Conservation (phyloP, 2,329 filamentous ascomycete genomes). For the Fusarium sp. region DNA sequence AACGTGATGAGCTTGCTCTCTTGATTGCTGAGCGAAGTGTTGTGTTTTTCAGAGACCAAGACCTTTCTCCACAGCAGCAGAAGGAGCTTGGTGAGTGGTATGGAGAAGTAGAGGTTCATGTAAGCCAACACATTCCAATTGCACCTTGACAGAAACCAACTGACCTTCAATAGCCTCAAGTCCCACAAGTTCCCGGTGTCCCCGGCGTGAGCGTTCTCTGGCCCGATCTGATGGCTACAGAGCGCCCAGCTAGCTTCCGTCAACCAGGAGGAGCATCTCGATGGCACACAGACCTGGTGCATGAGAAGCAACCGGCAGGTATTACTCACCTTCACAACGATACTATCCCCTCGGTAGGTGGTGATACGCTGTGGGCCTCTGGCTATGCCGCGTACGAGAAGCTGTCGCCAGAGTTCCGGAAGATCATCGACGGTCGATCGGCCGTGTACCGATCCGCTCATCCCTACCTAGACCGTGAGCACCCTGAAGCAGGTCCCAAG, state of each 20-base stretch:
- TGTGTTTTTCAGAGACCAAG: constrained; percentile 77
- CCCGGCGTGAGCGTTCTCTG: constrained; percentile 77
- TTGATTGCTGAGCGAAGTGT: constrained; percentile 75
- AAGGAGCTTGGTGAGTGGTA: constrained; percentile 74
- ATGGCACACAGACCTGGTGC: constrained; percentile 81
- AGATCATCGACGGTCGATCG: constrained; percentile 76
- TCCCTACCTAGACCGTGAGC: constrained; percentile 75
- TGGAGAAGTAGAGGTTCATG: constrained; percentile 78
- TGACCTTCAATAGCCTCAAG: constrained; percentile 70
- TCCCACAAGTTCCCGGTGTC: constrained; percentile 77
- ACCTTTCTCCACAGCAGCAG: constrained; percentile 74
- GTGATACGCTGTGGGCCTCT: constrained; percentile 81
- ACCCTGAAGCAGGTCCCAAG: constrained; percentile 74
- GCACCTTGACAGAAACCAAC: not conserved
- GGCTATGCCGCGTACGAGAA: constrained; percentile 82
- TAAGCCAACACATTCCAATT: constrained; percentile 54
- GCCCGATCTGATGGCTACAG: constrained; percentile 77
- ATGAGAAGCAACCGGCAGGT: constrained; percentile 79
- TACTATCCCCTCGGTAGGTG: constrained; percentile 74
- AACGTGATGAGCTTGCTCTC: constrained; percentile 74
- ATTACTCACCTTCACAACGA: constrained; percentile 81
- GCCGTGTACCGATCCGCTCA: constrained; percentile 79
- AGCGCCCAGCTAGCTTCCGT: constrained; percentile 73
- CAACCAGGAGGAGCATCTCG: constrained; percentile 76
- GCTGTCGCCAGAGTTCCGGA: constrained; percentile 77